Conservation (phyloP, 352 stramenopile species). For the Globisporangium ultimum region DNA sequence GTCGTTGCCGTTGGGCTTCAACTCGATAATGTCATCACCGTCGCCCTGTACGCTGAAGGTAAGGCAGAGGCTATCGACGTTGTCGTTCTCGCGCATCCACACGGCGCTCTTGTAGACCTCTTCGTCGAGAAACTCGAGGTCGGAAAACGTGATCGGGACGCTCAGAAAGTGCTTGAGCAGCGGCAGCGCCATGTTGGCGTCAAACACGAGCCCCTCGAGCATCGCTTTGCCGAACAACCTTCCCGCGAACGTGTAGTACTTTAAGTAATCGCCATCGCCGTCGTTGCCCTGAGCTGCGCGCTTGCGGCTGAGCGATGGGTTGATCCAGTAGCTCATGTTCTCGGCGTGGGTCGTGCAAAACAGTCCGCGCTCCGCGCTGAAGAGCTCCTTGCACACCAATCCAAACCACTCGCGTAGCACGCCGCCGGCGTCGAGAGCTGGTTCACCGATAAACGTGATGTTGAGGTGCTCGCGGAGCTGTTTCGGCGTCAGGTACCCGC, state of each 20-base stretch:
- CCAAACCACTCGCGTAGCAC: slow-evolving; percentile 82
- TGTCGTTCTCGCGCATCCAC: slow-evolving; percentile 72
- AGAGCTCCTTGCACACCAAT: slow-evolving; percentile 72
- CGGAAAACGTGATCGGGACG: slow-evolving; percentile 83
- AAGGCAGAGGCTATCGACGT: slow-evolving; percentile 66
- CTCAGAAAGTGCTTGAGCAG: slow-evolving; percentile 82
- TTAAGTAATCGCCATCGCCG: slow-evolving; percentile 62
- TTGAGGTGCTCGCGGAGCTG: slow-evolving; percentile 62
- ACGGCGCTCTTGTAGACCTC: slow-evolving; percentile 70
- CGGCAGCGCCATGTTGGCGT: slow-evolving; percentile 94
- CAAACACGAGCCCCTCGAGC: slow-evolving; percentile 95
- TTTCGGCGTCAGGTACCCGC: slow-evolving; percentile 24
- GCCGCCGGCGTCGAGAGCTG: slow-evolving; percentile 70
- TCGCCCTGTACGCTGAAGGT: slow-evolving; percentile 74
- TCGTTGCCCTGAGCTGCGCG: slow-evolving; percentile 12
- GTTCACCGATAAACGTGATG: slow-evolving; percentile 69
- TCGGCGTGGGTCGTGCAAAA: slow-evolving; percentile 75
- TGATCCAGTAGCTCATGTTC: slow-evolving; percentile 84
- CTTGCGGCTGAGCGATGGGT: slow-evolving; percentile 31
- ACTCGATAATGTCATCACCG: slow-evolving; percentile 78
- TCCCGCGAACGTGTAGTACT: slow-evolving; percentile 95
- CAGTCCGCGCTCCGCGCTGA: slow-evolving; percentile 61
- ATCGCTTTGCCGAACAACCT: slow-evolving; percentile 97
- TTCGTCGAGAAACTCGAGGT: slow-evolving; percentile 82
- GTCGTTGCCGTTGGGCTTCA: slow-evolving; percentile 87